Conservation (phyloP, 2,329 filamentous ascomycete species). For the Xylariaceae sp. region DNA sequence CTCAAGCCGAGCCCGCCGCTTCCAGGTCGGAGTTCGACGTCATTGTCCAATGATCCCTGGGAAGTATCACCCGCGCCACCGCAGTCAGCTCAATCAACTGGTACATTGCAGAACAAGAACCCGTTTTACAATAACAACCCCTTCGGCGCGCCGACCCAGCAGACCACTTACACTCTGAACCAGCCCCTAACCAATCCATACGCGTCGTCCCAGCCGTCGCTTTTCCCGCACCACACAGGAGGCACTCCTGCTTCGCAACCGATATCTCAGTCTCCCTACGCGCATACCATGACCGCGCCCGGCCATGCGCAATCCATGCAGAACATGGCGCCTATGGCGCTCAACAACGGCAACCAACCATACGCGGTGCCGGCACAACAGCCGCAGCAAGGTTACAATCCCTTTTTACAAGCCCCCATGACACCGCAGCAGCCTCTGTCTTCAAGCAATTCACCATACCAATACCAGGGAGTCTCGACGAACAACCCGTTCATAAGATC, state of each 20-base stretch:
- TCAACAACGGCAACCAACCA: conserved; percentile 41
- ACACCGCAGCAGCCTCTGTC: conserved; percentile 29
- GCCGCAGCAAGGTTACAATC: conserved; percentile 44
- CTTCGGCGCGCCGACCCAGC: conserved; percentile 52
- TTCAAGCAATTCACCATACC: conserved; percentile 28
- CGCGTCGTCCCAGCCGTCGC: conserved; percentile 53
- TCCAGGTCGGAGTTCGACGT: conserved; percentile 33
- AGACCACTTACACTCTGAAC: conserved; percentile 45
- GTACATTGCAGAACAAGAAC: conserved; percentile 54
- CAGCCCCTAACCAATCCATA: conserved; percentile 67
- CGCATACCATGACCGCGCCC: conserved; percentile 42
- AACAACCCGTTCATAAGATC: conserved; percentile 33
- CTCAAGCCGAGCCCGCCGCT: conserved; percentile 27
- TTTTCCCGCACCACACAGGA: conserved; percentile 74
- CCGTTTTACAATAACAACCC: conserved; percentile 63
- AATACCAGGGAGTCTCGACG: conserved; percentile 26
- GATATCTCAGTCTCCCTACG: conserved; percentile 38
- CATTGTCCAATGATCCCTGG: conserved; percentile 62
- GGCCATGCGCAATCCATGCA: conserved; percentile 40
- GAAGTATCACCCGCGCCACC: conserved; percentile 53
- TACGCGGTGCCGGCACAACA: conserved; percentile 39
- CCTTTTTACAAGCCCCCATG: conserved; percentile 41
- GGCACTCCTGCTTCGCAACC: conserved; percentile 45
- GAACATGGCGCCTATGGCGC: conserved; percentile 36
- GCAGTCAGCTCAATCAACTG: conserved; percentile 61